Evolutionary conservation across 1,284 basidiomycete species (phyloP), one percentile per base, ranked within the genome.

Genomic region (Phellopilus nigrolimitatus): DNA sequence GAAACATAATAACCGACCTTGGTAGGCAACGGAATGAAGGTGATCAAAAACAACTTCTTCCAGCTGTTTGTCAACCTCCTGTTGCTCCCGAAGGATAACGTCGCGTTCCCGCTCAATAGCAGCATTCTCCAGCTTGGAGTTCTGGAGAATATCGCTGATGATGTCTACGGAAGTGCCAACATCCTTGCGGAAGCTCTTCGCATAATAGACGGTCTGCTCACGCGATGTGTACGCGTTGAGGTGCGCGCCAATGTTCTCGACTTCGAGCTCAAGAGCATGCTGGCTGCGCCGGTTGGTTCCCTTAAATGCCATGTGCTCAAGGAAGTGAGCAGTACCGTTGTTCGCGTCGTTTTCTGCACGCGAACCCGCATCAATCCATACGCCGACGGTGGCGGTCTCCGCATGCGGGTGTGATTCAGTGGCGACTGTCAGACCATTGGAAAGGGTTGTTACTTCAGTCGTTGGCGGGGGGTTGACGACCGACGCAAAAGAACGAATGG

Each of bases 31-130:
- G 47, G 95, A 78, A 71, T 99, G 95, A 57, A 99, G 73, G 69
- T 99, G 95, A 74, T 99, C 95, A 64, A 99, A 99, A 17, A 99
- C 93, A 62, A 99, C 95, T 71, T 99, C 95, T 75, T 98, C 94
- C 55, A 90, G 72, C 75, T 97, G 93, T 77, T 98, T 98, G 73
- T 98, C 94, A 40, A 99, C 97, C 75, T 99, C 97, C 75, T 98
- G 91, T 75, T 97, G 94, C 71, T 99, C 97, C 58, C 97, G 80
- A 53, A 99, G 72, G 62, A 99, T 99, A 53, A 99, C 95, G 67
- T 97, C 93, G 45, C 95, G 83, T 75, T 99, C 97, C 60, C 95
- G 79, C 74, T 99, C 95, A 62, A 99, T 87, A 2, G 95, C 95
- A 34, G 76, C 63, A 56, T 70, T 72, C 65, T 99, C 97, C 49